These are phyloP conservation scores for Russula abietina DNA, from an alignment of 768 basidiomycete genomes.

Conservation along the genomic window DNA sequence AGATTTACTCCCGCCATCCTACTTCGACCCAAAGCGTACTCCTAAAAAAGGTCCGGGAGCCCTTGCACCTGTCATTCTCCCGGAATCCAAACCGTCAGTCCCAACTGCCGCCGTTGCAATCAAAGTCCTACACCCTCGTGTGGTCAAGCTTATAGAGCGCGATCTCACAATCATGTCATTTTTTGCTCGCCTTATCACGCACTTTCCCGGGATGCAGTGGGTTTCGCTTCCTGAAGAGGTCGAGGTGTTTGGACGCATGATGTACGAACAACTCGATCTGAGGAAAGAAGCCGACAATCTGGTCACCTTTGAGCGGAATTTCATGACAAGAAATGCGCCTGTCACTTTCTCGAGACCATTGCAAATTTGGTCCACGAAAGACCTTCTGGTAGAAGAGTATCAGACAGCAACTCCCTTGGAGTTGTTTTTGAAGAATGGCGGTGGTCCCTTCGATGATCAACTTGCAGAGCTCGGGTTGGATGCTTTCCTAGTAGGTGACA, in stretches of 20 bases:
- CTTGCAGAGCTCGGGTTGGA: conserved; percentile 91
- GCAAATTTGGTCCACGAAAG: conserved; percentile 68
- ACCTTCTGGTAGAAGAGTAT: conserved; percentile 88
- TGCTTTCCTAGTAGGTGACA: conserved; percentile 75
- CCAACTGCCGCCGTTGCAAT: conserved; percentile 89
- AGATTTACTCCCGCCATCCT: conserved; percentile 79
- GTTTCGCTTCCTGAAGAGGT: conserved; percentile 94
- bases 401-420: conserved; percentile 90
- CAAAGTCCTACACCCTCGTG: conserved; percentile 90
- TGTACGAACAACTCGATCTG: conserved; percentile 90
- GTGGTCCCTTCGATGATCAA: conserved; percentile 83
- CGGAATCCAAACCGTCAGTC: conserved; percentile 59
- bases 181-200: conserved; percentile 72
- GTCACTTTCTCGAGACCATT: conserved; percentile 90
- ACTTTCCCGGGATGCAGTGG: conserved; percentile 94
- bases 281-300: conserved; percentile 88
- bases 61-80: conserved; percentile 44
- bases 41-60: conserved; percentile 42
- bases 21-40: conserved; percentile 67
- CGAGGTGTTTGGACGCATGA: conserved; percentile 90
- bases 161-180: conserved; percentile 94
- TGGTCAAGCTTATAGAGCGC: conserved; percentile 72
- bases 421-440: conserved; percentile 79
- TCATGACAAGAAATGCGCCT: conserved; percentile 67
- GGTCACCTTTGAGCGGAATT: conserved; percentile 78